Evolutionary conservation across 768 basidiomycete genomes (phyloP).

Genomic region (Boletus speciosus): DNA sequence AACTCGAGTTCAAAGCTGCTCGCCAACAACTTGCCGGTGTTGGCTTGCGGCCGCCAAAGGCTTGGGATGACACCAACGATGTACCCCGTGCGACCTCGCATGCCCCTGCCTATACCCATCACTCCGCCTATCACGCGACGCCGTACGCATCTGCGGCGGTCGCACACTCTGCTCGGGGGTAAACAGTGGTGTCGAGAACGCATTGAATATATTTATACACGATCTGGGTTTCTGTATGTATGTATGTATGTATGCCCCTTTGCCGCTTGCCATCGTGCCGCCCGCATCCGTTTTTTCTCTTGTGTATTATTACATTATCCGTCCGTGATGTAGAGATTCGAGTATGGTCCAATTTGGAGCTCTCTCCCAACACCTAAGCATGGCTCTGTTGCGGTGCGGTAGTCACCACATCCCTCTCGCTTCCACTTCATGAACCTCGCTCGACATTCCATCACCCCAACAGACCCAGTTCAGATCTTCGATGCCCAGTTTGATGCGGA

Average conservation of each 20-base stretch:
- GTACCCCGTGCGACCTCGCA: conserved; percentile 26
- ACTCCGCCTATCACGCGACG: conserved; percentile 28
- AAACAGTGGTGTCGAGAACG: conserved; percentile 5
- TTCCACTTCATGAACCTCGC: conserved; percentile 72
- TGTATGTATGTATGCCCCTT: conserved; percentile 29
- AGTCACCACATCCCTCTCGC: conserved; percentile 9
- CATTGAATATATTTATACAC: conserved; percentile 23
- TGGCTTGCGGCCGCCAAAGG: conserved; percentile 71
- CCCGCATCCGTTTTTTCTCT: conserved; percentile 12
- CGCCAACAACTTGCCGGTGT: conserved; percentile 73
- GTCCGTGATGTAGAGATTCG: conserved; percentile 4
- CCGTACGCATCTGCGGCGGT: conserved; percentile 25
- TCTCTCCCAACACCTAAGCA: conserved; percentile 17
- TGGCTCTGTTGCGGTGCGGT: conserved; percentile 14
- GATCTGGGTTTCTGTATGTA: conserved; percentile 16
- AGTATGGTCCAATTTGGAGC: conserved; percentile 4
- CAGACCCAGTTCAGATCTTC: conserved; percentile 68
- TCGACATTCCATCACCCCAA: conserved; percentile 77
- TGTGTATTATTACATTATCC: conserved; percentile 22
- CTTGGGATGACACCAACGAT: conserved; percentile 61
- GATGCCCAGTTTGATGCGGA: conserved; percentile 81
- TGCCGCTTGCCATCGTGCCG: conserved; percentile 14
- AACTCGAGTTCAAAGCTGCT: conserved; percentile 77
- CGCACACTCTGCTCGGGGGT: conserved; percentile 31
- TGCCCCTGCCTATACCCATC: conserved; percentile 22